Conservation (phyloP, 2,329 filamentous ascomycete species). For the Colletotrichum viniferum region DNA sequence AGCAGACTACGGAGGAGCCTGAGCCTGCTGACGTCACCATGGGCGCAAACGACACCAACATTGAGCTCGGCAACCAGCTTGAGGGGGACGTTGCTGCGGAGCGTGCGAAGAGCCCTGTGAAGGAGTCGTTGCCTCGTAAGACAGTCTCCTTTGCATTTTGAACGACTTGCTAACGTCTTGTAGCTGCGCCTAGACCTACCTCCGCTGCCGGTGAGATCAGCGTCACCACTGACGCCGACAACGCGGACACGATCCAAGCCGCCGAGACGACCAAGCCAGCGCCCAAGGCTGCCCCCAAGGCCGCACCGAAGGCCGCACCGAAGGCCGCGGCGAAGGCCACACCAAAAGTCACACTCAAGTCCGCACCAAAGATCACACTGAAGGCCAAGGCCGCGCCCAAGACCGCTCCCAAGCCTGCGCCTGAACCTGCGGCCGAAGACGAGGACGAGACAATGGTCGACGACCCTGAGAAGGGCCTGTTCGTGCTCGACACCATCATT, state of each 20-base stretch:
- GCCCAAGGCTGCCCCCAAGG: not conserved
- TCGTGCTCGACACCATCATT: constrained; percentile 12
- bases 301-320: not conserved
- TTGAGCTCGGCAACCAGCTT: constrained; percentile 5
- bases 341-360: not conserved
- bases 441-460: not conserved
- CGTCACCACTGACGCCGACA: not conserved
- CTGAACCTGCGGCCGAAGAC: not conserved
- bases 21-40: not conserved
- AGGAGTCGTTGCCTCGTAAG: not conserved
- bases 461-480: not conserved
- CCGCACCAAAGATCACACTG: not conserved
- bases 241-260: not conserved
- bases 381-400: not conserved
- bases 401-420: not conserved
- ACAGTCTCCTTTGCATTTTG: rapidly evolving
- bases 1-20: not conserved
- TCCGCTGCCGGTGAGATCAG: constrained; percentile 2
- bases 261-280: not conserved
- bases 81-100: not conserved
- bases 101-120: constrained; percentile 3
- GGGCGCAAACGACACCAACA: not conserved
- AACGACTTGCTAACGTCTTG: not conserved
- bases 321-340: not conserved
- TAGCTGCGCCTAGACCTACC: not conserved